These are phyloP conservation scores for Danielia reshetovae DNA, from an alignment of 805 yeast species.

Conservation along the genomic window DNA sequence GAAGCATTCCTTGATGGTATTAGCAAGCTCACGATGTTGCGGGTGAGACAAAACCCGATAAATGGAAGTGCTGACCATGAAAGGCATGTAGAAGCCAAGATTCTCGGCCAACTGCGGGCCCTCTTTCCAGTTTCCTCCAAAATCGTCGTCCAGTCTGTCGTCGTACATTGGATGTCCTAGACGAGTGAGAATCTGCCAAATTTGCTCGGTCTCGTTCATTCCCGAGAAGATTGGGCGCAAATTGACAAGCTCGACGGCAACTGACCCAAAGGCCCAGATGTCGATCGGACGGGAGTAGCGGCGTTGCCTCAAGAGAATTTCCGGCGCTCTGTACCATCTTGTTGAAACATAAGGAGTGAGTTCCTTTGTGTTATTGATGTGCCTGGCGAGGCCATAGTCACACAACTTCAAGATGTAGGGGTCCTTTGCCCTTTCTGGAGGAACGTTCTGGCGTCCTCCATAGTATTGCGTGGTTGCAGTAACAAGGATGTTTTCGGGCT, in stretches of 20 bases:
- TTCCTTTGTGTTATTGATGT: conserved; percentile 46
- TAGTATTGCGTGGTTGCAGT: conserved; percentile 54
- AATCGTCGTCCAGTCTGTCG: conserved; percentile 13
- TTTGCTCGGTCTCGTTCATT: conserved; percentile 70
- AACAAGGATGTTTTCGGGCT: conserved; percentile 88
- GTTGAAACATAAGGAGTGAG: conserved; percentile 79
- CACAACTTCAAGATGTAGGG: conserved; percentile 68
- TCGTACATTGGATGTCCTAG: conserved; percentile 66
- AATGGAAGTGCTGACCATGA: conserved; percentile 46
- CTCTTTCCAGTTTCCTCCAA: conserved; percentile 75
- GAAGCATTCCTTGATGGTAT: conserved; percentile 47
- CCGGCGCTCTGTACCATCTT: conserved; percentile 86
- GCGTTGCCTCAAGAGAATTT: conserved; percentile 61
- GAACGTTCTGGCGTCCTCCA: conserved; percentile 37
- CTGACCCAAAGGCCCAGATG: conserved; percentile 84
- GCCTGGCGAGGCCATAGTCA: conserved; percentile 77
- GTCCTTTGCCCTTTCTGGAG: conserved; percentile 36
- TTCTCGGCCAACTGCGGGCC: conserved; percentile 50
- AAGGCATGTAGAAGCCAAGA: conserved; percentile 57
- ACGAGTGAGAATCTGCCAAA: conserved; percentile 58
- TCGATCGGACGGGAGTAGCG: conserved; percentile 68
- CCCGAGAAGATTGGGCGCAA: conserved; percentile 86
- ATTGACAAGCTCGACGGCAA: conserved; percentile 68
- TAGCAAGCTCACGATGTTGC: conserved; percentile 39
- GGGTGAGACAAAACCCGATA: conserved; percentile 43